Evolutionary conservation across 805 yeast genomes (phyloP), one percentile per base, ranked within the genome.

Genomic region (Yamadazyma endophytica): DNA sequence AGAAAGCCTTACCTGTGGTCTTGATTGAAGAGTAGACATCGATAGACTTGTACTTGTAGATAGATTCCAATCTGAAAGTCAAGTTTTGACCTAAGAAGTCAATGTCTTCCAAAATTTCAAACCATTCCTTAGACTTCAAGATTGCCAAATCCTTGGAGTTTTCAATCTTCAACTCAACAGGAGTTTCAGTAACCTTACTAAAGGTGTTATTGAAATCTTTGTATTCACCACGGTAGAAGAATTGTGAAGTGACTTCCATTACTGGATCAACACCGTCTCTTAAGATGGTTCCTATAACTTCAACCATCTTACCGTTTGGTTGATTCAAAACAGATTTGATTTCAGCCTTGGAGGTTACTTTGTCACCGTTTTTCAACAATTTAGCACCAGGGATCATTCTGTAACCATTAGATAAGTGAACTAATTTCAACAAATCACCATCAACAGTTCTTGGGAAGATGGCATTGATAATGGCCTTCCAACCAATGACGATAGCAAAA

Each of bases 401-500:
- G 74, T 90, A 94, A 40, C 95, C 89, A 61, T 92, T 92, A 31
- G 96, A 85, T 63, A 92, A 70, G 61, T 92, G 99, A 35, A 92
- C 98, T 53, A 92, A 75, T 58, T 82, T 83, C 66, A 92, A 73
- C 54, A 92, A 73, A 59, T 92, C 98, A 64, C 98, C 98, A 58
- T 94, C 97, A 50, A 92, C 94, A 42, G 81, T 78, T 56, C 77
- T 77, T 33, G 98, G 98, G 92, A 92, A 92, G 49, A 92, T 85
- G n/a, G 97, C 89, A 70, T 84, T 87, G 69, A 92, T 90, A 56
- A 92, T 90, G 30, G 97, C 94, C 68, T 82, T 83, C 99, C 99
- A 92, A 27, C 98, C 97, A 49, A 89, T 77, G 36, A 92, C 97
- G 59, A 92, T 92, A 29, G 98, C 97, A 56, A 89, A 92, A 70